Evolutionary conservation across 495 filamentous ascomycete genomes (phyloP), one percentile per base, ranked within the genome.

Genomic region (Xanthoparmelia taractica): DNA sequence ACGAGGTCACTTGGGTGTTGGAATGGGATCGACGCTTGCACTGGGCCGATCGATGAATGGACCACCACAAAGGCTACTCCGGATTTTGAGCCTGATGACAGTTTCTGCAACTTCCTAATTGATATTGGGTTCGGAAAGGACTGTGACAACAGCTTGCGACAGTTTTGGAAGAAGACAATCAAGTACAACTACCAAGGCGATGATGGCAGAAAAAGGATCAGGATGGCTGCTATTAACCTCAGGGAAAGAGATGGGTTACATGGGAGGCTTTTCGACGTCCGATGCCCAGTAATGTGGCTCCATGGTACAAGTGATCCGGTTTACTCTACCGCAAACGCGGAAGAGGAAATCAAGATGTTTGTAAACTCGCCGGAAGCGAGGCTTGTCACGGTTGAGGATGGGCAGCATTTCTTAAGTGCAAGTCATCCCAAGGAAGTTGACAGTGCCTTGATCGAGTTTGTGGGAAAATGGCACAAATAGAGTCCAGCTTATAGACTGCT

Each of bases 281-380:
- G 65, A 52, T 87, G 84, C 65, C 84, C 85, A 0, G 80, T 87
- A 4, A 71, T 80, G 41, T 88, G 84, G 85, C 63, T 87, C 52
- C 85, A 88, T 68, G 85, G 84, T n/a, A 81, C 77, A 25, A 65
- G 74, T 8, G 85, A 87, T 68, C 74, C 65, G 0, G 76, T 82
- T 0, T 88, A 78, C 66, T 76, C 75, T 1, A 65, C 75, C 11
- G 69, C 60, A 0, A 77, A 84, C 36, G 76, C 81, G 0, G 68
- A 71, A 27, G 76, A 86, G 68, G 80, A 87, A 58, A 84, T 86
- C 65, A 76, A 82, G 67, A 71, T 82, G 34, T 87, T 88, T 63
- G 79, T 73, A 1, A 74, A 74, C 15, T 80, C 79, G 0, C 72
- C 71, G 17, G 79, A 84, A 66, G 79, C 79, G 1, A 73, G 74